Evolutionary conservation across 2,329 filamentous ascomycete genomes (phyloP), one percentile per base, ranked within the genome.

Genomic region (Helicocarpus griseus): DNA sequence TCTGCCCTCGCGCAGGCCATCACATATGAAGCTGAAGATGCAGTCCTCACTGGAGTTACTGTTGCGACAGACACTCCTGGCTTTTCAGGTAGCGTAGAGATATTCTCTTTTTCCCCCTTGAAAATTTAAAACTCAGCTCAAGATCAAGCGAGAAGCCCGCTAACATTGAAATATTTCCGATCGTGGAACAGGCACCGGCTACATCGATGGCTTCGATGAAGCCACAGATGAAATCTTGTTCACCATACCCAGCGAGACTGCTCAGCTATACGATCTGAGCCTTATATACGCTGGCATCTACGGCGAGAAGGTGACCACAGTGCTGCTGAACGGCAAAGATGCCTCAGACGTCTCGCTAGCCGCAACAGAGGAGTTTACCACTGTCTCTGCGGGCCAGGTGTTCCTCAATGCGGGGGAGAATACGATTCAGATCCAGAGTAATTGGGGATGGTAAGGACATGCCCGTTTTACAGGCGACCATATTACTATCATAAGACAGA

Each of bases 391-490:
- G 14, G 73, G 74, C 13, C 73, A 76, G 54, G 64, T 76, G 1
- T 62, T 77, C 1, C 61, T 76, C 33, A 66, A 69, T 45, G 63
- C 63, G 7, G 73, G 73, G 14, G 51, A 56, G 40, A 76, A 76
- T 61, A 75, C 69, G 0, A 69, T 76, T 48, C 64, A 73, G 36
- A 69, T 76, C 41, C 66, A 72, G 49, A 72, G 60, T 61, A 73
- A 76, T 61, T 76, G 73, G 73, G 74, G 74, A 52, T 76, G 71
- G 72, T 71, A 61, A 53, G 60, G n/a, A n/a, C n/a, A n/a, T n/a
- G n/a, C n/a, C n/a, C n/a, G n/a, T n/a, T 21, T 13, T 35, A 21
- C 21, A n/a, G n/a, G 9, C 28, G 38, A 17, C 21, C 45, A 41
- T 41, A 29, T 17, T n/a, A n/a, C n/a, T n/a, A n/a, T n/a, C 21